phyloP scores from a whole-genome alignment of 2,329 filamentous ascomycete species.

The Colletotrichum nymphaeae region DNA sequence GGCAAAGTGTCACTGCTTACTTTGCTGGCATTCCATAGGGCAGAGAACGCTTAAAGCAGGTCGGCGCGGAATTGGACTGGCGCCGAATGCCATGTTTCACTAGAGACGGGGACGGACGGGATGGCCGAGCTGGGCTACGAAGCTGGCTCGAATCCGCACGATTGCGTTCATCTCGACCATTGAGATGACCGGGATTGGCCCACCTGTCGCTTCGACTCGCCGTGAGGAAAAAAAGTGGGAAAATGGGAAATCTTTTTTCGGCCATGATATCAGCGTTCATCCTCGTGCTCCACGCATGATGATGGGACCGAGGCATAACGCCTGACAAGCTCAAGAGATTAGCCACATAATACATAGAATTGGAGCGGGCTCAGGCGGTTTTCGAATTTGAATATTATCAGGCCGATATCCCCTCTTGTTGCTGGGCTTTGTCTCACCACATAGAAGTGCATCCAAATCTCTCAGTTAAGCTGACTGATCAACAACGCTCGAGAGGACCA shows the following conservation, averaged over 20 bases:
- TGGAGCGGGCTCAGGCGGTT: neutral
- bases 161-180: constrained; percentile 25
- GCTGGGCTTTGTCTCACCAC: neutral
- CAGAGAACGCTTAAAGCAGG: neutral
- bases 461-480: neutral
- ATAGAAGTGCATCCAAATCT: neutral
- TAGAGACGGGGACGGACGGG: constrained; percentile 15
- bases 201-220: constrained; percentile 4
- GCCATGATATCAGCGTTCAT: constrained; percentile 33
- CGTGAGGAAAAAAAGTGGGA: constrained; percentile 32
- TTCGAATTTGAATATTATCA: constrained; percentile 20
- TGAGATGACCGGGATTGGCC: constrained; percentile 17
- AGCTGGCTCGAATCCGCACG: constrained; percentile 1
- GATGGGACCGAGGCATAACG: constrained; percentile 31
- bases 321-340: constrained; percentile 18
- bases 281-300: constrained; percentile 30
- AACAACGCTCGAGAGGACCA: neutral
- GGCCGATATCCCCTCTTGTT: neutral
- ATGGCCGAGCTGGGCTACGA: constrained; percentile 18
- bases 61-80: constrained; percentile 26
- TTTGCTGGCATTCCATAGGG: neutral
- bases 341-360: constrained; percentile 4
- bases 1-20: neutral
- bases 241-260: constrained; percentile 16
- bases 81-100: constrained; percentile 33